Evolutionary conservation across 1,284 basidiomycete species (phyloP), one percentile per base, ranked within the genome.

Genomic region (Entoloma clypeatum): DNA sequence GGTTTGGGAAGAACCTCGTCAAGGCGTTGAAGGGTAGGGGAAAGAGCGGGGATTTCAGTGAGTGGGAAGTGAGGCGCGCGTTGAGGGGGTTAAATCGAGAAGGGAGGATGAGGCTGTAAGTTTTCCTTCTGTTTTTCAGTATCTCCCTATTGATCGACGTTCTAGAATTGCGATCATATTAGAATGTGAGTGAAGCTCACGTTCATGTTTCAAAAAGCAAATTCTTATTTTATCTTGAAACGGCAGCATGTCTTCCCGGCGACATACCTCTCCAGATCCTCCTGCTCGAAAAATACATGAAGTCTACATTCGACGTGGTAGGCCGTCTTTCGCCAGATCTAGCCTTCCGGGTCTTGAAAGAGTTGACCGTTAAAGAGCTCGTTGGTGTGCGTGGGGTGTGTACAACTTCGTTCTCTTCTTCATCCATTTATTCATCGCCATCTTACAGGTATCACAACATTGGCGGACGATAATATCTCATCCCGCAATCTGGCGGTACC

Each of bases 281-380:
- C 0, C 73, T 91, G 4, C 74, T 95, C 13, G 79, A 92, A 59
- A 86, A 86, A 60, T 92, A 92, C 52, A 75, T 79, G 32, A 79
- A 76, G 51, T 81, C 80, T 16, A 86, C 87, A 5, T 86, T 86
- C 53, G 92, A 94, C 54, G 74, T 94, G 37, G 66, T 94, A 25
- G 84, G 84, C 8, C 72, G 75, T 32, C 70, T 95, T 11, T 74
- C 85, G 0, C 81, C 83, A 1, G 70, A 79, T 11, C 62, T 93
- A 0, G 75, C 79, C 0, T 68, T 84, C 45, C 71, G 73, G 35
- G 74, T 94, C 27, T 69, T 95, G 24, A 75, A 72, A 48, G 65
- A 74, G 41, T 67, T 94, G 4, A 71, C 69, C 10, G 74, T 92
- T 6, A 63, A 66, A 41, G 83, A 92, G 44, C 66, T 92, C 5